These are phyloP conservation scores for Botrytis hyacinthi DNA, from an alignment of 2,329 filamentous ascomycete genomes.

Conservation along the genomic window DNA sequence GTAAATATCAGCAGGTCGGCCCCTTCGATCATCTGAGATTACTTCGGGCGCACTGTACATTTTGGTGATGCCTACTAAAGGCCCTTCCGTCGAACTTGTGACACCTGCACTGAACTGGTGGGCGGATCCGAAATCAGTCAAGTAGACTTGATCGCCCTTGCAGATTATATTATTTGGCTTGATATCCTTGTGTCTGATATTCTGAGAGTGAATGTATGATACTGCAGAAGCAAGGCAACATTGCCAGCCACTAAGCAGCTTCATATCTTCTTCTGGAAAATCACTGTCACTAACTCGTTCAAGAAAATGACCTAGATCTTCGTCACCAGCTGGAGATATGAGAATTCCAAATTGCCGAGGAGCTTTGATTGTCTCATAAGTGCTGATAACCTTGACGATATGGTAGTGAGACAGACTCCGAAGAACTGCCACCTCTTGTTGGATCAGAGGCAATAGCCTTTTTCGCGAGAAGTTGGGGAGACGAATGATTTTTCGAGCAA, in stretches of 20 bases:
- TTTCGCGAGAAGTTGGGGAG: constrained; percentile 24
- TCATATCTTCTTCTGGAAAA: constrained; percentile 22
- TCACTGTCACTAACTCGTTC: constrained; percentile 26
- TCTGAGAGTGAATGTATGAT: constrained; percentile 24
- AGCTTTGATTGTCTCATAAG: constrained; percentile 26
- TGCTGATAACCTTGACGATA: constrained; percentile 25
- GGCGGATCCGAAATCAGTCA: constrained; percentile 29
- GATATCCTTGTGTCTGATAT: constrained; percentile 29
- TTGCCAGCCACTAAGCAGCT: constrained; percentile 20
- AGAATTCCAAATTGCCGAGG: constrained; percentile 26
- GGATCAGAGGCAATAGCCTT: constrained; percentile 24
- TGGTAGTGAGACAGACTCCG: constrained; percentile 23
- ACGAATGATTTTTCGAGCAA: constrained; percentile 26
- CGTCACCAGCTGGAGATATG: constrained; percentile 25
- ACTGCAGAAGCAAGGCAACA: constrained; percentile 27
- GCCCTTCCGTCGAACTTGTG: constrained; percentile 26
- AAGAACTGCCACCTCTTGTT: constrained; percentile 25
- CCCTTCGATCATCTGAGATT: constrained; percentile 20
- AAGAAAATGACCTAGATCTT: constrained; percentile 26
- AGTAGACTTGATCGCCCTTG: constrained; percentile 25
- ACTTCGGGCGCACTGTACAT: constrained; percentile 30
- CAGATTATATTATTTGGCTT: constrained; percentile 28
- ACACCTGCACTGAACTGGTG: constrained; percentile 24
- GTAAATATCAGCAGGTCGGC: constrained; percentile 26
- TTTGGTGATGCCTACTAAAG: constrained; percentile 25